Evolutionary conservation across 2,329 filamentous ascomycete species (phyloP), one percentile per base, ranked within the genome.

Genomic region (Fusarium sp.): DNA sequence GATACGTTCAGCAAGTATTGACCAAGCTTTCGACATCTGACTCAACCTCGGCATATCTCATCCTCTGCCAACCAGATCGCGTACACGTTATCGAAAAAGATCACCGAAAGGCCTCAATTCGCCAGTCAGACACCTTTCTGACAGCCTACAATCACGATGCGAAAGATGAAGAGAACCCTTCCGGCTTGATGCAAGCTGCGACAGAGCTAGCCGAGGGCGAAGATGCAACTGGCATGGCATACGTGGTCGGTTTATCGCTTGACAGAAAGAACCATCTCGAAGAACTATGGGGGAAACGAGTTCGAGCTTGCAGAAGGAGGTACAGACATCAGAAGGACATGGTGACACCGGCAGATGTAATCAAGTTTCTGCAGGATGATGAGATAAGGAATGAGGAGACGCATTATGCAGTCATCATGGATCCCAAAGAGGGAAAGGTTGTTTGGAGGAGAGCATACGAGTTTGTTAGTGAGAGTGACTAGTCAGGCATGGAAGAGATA

Each of bases 341-440:
- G 0, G 70, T 76, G 2, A 59, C 53, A 5, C 15, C 58, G 1
- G 36, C 64, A 0, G 74, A 76, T 45, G 73, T 77, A 6, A n/a
- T 75, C 1, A 23, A 41, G 1, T 67, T 78, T 31, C 33, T 77
- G 5, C 45, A 68, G n/a, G 55, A 74, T 21, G 55, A 63, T 10
- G 52, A 71, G 10, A 75, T 77, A 17, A 71, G 60, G 20, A 75
- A 77, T 40, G 70, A 69, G 1, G 70, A 74, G 53, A 77, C 76
- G 8, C 76, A 78, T 54, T 78, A 77, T 11, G 75, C 74, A 1
- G 72, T 75, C 7, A 79, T 84, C 13, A 83, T 82, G 69, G 83
- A 86, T 42, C 82, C 83, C 0, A 78, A 80, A 58, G 80, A 77
- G 0, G 82, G 83, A 13, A 78, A 79, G 36, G 75, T 82, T 1